These are phyloP conservation scores for Paraphaeosphaeria minitans DNA, from an alignment of 2,329 filamentous ascomycete genomes.

Conservation along the genomic window DNA sequence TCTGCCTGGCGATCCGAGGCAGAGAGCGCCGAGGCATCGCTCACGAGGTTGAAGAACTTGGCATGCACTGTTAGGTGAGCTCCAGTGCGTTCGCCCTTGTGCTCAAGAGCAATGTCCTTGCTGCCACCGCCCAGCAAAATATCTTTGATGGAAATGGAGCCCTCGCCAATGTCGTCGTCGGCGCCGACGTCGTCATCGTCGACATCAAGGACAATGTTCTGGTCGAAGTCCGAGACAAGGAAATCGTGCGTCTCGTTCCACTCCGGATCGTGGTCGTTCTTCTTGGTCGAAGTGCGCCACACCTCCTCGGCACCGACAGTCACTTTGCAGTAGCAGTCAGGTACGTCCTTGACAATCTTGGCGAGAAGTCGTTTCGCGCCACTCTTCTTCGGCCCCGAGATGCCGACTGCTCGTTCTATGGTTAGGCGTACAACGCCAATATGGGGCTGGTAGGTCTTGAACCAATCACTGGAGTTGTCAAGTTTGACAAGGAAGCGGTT, in stretches of 20 bases:
- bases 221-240: constrained; percentile 53
- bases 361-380: constrained; percentile 48
- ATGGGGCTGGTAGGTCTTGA: constrained; percentile 54
- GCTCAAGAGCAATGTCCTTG: constrained; percentile 48
- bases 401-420: constrained; percentile 48
- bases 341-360: constrained; percentile 54
- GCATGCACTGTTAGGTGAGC: constrained; percentile 47
- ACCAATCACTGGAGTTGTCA: constrained; percentile 54
- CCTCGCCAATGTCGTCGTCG: constrained; percentile 55
- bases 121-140: constrained; percentile 51
- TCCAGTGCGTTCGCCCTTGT: constrained; percentile 46
- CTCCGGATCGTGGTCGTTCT: constrained; percentile 50
- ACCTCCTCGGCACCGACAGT: constrained; percentile 51
- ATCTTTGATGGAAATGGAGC: constrained; percentile 48
- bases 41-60: constrained; percentile 51
- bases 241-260: constrained; percentile 59
- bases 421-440: constrained; percentile 53
- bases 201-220: constrained; percentile 50
- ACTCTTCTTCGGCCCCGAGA: constrained; percentile 48
- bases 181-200: constrained; percentile 52
- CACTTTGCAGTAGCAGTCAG: constrained; percentile 56
- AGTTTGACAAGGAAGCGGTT: constrained; percentile 58
- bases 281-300: constrained; percentile 52
- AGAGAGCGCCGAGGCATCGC: constrained; percentile 41
- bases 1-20: constrained; percentile 32